These are phyloP conservation scores for Phyllosticta paracitricarpa DNA, from an alignment of 2,329 filamentous ascomycete species.

Conservation along the genomic window DNA sequence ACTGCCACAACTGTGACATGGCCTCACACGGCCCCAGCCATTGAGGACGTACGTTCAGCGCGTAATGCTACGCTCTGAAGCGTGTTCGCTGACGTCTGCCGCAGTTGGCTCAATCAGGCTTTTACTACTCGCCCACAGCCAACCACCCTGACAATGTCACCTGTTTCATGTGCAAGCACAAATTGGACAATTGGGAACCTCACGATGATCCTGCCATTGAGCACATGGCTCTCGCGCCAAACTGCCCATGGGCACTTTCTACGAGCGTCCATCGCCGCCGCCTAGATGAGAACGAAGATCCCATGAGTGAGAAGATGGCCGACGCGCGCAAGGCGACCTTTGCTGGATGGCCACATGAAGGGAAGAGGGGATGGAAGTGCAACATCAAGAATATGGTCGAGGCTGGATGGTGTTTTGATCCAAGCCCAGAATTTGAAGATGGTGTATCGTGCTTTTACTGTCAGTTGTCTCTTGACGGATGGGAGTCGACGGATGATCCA, in stretches of 20 bases:
- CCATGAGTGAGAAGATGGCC: slow-evolving; percentile 58
- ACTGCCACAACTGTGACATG: slow-evolving; percentile 52
- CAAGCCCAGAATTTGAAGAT: slow-evolving; percentile 72
- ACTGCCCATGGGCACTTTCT: slow-evolving; percentile 79
- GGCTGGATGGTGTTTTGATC: slow-evolving; percentile 90
- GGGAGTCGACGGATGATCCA: slow-evolving; percentile 88
- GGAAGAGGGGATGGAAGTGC: slow-evolving; percentile 79
- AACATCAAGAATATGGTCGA: slow-evolving; percentile 86
- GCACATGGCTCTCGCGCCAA: slow-evolving; percentile 70
- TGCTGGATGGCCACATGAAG: slow-evolving; percentile 81
- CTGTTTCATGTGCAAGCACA: slow-evolving; percentile 78
- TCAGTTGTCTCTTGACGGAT: slow-evolving; percentile 78
- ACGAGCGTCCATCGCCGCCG: slow-evolving; percentile 45
- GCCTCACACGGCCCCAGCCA: slow-evolving; percentile 63
- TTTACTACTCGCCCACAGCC: slow-evolving; percentile 72
- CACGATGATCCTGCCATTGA: slow-evolving; percentile 75
- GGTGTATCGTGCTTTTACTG: slow-evolving; percentile 90
- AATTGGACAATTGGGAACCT: slow-evolving; percentile 85
- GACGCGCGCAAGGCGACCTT: slow-evolving; percentile 78
- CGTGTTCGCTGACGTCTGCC: slow-evolving; percentile 12
- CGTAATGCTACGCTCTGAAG: neutral
- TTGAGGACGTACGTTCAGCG: slow-evolving; percentile 47
- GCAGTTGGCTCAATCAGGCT: slow-evolving; percentile 81
- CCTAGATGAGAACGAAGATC: slow-evolving; percentile 60
- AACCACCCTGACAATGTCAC: slow-evolving; percentile 75